phyloP scores from a whole-genome alignment of 768 basidiomycete genomes.

The Phanerochaete sordida region DNA sequence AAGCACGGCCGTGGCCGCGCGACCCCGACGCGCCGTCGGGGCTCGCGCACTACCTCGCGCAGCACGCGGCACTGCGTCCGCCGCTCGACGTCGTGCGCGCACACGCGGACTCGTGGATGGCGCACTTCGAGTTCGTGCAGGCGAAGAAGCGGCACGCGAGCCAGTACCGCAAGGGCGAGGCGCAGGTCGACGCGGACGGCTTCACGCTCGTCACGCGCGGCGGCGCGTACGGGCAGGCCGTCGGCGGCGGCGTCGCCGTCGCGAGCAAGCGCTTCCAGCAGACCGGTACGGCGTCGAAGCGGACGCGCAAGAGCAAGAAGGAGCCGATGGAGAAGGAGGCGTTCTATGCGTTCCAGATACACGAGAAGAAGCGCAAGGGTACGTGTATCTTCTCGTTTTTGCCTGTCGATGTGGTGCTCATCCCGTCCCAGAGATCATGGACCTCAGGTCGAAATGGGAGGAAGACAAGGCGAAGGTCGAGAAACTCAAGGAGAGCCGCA shows the following conservation, averaged over 20 bases:
- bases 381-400: constrained; percentile 19
- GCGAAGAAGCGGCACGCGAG: constrained; percentile 59
- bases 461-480: constrained; percentile 85
- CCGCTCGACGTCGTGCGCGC: constrained; percentile 66
- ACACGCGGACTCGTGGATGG: constrained; percentile 81
- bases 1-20: constrained; percentile 61
- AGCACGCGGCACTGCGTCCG: constrained; percentile 68
- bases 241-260: constrained; percentile 75
- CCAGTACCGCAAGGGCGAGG: constrained; percentile 78
- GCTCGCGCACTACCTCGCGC: constrained; percentile 63
- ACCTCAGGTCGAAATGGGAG: constrained; percentile 78
- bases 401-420: constrained; percentile 17
- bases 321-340: constrained; percentile 58
- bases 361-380: constrained; percentile 88
- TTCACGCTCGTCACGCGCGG: constrained; percentile 94
- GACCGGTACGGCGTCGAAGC: constrained; percentile 28
- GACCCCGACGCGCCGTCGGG: constrained; percentile 61
- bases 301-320: constrained; percentile 55
- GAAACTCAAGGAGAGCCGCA: constrained; percentile 70
- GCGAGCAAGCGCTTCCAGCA: constrained; percentile 55
- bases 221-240: constrained; percentile 83
- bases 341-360: constrained; percentile 90
- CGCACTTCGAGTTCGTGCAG: constrained; percentile 69
- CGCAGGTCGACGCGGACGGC: constrained; percentile 90
- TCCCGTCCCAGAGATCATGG: constrained; percentile 42